Evolutionary conservation across 495 filamentous ascomycete species (phyloP).

Genomic region (Polyplosphaeria fusca): DNA sequence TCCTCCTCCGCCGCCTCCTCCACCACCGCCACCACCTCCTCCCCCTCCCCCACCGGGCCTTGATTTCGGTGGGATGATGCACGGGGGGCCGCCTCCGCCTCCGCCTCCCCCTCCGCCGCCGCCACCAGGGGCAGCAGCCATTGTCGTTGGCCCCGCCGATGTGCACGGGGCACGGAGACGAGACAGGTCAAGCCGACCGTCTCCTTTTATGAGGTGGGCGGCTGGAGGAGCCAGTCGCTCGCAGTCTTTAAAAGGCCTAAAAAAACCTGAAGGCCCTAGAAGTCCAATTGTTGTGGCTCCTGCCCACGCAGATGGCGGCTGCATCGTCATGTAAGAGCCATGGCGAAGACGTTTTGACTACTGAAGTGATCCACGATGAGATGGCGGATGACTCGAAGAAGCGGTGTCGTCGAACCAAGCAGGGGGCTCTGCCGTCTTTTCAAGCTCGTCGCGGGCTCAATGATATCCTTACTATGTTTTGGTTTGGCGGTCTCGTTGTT

Average conservation of each 20-base stretch:
- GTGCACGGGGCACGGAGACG: background rate
- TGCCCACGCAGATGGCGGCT: slow-evolving; percentile 5
- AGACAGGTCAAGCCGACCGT: background rate
- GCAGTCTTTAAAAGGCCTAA: slow-evolving; percentile 32
- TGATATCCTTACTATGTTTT: slow-evolving; percentile 9
- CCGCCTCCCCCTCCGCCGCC: slow-evolving; percentile 16
- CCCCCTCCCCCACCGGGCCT: slow-evolving; percentile 10
- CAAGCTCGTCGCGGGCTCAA: slow-evolving; percentile 1
- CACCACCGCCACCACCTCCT: slow-evolving; percentile 25
- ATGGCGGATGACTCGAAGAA: no score
- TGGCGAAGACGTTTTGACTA: background rate
- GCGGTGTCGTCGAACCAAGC: no score
- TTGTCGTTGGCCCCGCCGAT: background rate
- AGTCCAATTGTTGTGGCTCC: slow-evolving; percentile 13
- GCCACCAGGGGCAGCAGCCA: background rate
- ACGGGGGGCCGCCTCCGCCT: slow-evolving; percentile 9
- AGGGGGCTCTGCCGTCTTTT: slow-evolving; percentile 13
- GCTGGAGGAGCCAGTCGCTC: slow-evolving; percentile 24
- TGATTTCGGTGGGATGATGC: background rate
- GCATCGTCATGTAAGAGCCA: slow-evolving; percentile 24
- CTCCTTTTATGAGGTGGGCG: slow-evolving; percentile 28
- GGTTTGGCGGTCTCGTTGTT: slow-evolving; percentile 16
- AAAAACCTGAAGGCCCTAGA: slow-evolving; percentile 25
- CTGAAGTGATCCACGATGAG: background rate
- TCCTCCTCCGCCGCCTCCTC: slow-evolving; percentile 5